These are phyloP conservation scores for Solanum medicagineum DNA, from an alignment of 257 asterid genomes.

Conservation along the genomic window DNA sequence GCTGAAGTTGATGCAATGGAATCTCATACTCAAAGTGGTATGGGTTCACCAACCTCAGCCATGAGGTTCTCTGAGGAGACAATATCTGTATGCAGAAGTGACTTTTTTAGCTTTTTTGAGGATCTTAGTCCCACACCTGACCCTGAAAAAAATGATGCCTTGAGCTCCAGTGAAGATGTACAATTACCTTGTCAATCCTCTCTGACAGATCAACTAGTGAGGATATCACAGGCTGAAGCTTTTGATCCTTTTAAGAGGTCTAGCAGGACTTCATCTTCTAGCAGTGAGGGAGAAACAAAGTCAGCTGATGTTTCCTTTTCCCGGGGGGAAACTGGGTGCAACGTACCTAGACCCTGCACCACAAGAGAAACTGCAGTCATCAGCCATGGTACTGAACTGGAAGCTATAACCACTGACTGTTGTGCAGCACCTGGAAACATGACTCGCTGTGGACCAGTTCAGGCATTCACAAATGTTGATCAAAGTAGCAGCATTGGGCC, in stretches of 20 bases:
- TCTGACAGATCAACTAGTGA: conserved; percentile 13
- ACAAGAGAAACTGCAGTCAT: conserved; percentile 12
- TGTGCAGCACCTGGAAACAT: conserved; percentile 47
- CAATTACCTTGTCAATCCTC: conserved; percentile 4
- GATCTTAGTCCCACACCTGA: conserved; percentile 31
- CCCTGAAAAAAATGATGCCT: conserved; percentile 29
- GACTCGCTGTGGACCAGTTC: conserved; percentile 49
- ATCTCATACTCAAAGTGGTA: conserved; percentile 25
- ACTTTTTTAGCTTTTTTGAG: conserved; percentile 34
- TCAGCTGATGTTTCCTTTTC: not conserved
- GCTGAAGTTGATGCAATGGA: conserved; percentile 84
- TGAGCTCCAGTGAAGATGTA: conserved; percentile 4
- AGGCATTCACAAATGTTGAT: conserved; percentile 36
- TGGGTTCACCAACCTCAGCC: conserved; percentile 39
- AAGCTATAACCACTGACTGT: conserved; percentile 34
- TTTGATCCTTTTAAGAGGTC: conserved; percentile 40
- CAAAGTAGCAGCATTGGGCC: conserved; percentile 35
- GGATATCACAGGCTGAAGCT: conserved; percentile 16
- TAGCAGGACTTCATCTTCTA: not conserved
- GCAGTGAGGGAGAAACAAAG: conserved; percentile 11
- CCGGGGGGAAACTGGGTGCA: not conserved
- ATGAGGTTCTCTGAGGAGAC: conserved; percentile 17
- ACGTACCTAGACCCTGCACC: conserved; percentile 19
- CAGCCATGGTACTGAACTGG: conserved; percentile 24
- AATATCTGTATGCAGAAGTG: conserved; percentile 22